A percentile compares a stretch with the other conserved stretches of the same genome.
Conservation (phyloP, 257 asterid genomes). For the Anisodus tanguticus region DNA sequence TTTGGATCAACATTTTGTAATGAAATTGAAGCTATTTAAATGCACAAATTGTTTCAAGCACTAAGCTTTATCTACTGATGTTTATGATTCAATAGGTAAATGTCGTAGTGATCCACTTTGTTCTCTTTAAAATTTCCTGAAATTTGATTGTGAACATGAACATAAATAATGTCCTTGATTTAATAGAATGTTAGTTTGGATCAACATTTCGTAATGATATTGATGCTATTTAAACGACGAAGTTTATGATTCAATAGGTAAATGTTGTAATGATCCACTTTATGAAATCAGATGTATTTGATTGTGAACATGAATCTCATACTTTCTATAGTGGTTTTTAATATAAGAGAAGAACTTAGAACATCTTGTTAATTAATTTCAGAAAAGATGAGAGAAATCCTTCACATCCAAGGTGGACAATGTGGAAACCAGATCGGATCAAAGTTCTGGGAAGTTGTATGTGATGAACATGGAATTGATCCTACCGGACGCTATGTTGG, state of each 20-base stretch:
- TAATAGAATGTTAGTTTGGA: not conserved
- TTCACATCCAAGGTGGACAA: slow-evolving; percentile 86
- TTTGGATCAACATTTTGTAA: not conserved
- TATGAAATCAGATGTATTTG: not conserved
- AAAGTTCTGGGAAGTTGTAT: slow-evolving; percentile 90
- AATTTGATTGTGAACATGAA: not conserved
- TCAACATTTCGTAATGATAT: not conserved
- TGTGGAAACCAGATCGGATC: slow-evolving; percentile 95
- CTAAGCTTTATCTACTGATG: not conserved
- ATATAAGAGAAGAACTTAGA: not conserved
- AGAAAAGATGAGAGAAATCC: slow-evolving; percentile 91
- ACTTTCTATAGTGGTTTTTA: not conserved
- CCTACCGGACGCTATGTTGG: slow-evolving; percentile 88
- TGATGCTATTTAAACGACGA: not conserved
- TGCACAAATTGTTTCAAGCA: not conserved
- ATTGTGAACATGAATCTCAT: slow-evolving; percentile 23
- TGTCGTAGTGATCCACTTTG: not conserved
- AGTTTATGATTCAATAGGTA: not conserved
- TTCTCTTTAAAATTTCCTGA: not conserved
- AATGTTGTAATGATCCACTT: not conserved
- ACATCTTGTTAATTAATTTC: slow-evolving; percentile 23
- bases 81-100: not conserved
- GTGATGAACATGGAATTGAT: slow-evolving; percentile 90
- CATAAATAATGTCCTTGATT: not conserved
- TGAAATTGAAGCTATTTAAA: not conserved